Evolutionary conservation across 2,329 filamentous ascomycete genomes (phyloP), one percentile per base, ranked within the genome.

Genomic region (Waltergamsia citrina): DNA sequence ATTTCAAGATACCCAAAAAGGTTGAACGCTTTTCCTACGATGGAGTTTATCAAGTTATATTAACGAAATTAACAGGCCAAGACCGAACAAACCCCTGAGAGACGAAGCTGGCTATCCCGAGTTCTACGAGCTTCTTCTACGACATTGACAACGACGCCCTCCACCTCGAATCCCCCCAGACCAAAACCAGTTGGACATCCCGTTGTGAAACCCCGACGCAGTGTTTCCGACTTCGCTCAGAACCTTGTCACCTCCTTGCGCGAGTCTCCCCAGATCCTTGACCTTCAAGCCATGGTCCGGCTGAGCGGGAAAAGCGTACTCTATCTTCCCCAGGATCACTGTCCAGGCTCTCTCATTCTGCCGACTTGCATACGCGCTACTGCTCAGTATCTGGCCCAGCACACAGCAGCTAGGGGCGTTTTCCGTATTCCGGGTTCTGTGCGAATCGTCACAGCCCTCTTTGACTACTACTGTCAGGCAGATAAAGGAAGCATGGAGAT

Each of bases 351-450:
- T 17, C 54, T 83, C 18, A 56, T 71, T 14, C 54, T 83, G 20
- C 78, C 78, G 7, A 81, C 78, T 4, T 80, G 78, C 42, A 63
- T 83, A 32, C 73, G 78, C 29, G 78, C 78, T 8, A 76, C 73
- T 7, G 75, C 71, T n/a, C 73, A 81, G 41, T 68, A 75, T 48
- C 62, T 83, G 8, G 62, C 75, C 4, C 71, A 79, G 31, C 57
- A 80, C 41, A 57, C 60, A 1, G 57, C 62, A 7, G 69, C 71
- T 3, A 63, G 68, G 23, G 78, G 78, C 1, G 54, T 83, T 7
- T 83, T 83, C 40, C 68, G 76, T 7, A 67, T 81, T 27, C 66
- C 76, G 0, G 78, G 78, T 3, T 78, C 76, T 0, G 49, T 65
- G 23, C 66, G 65, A 32, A 55, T 67, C 4, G 64, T 79, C n/a